Evolutionary conservation across 768 basidiomycete species (phyloP).

Genomic region (Tylopilus vinaceipallidus): DNA sequence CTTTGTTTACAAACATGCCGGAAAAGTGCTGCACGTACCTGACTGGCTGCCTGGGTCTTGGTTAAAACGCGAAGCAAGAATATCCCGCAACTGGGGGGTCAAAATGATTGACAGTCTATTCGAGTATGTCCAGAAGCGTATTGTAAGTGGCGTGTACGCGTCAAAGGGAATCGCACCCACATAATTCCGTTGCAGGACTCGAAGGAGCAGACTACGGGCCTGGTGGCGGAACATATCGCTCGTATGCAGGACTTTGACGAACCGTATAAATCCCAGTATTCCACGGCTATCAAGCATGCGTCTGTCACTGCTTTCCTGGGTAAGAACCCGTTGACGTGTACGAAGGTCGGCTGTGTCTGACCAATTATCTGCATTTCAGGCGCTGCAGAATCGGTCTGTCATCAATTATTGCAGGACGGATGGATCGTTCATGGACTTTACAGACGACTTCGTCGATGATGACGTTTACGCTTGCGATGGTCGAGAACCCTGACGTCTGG

Average conservation of each 20-base stretch:
- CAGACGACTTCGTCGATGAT: conserved; percentile 5
- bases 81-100: neutral
- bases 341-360: neutral
- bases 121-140: conserved; percentile 25
- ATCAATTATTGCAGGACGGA: too few relatives aligned
- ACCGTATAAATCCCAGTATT: conserved; percentile 1
- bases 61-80: conserved; percentile 33
- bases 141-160: conserved; percentile 16
- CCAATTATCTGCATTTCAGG: neutral
- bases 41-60: conserved; percentile 42
- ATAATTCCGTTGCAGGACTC: neutral
- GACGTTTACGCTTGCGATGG: neutral
- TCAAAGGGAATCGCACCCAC: too few relatives aligned
- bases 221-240: conserved; percentile 15
- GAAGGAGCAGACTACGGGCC: neutral
- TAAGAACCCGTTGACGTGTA: neutral
- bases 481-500: neutral
- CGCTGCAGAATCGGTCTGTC: conserved; percentile 10
- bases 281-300: conserved; percentile 4
- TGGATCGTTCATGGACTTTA: neutral
- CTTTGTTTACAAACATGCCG: neutral
- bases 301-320: conserved; percentile 12
- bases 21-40: conserved; percentile 10
- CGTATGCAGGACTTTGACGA: conserved; percentile 18
- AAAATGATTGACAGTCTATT: conserved; percentile 20